phyloP scores from a whole-genome alignment of 1,284 basidiomycete species.

The Wallemia ichthyophaga region DNA sequence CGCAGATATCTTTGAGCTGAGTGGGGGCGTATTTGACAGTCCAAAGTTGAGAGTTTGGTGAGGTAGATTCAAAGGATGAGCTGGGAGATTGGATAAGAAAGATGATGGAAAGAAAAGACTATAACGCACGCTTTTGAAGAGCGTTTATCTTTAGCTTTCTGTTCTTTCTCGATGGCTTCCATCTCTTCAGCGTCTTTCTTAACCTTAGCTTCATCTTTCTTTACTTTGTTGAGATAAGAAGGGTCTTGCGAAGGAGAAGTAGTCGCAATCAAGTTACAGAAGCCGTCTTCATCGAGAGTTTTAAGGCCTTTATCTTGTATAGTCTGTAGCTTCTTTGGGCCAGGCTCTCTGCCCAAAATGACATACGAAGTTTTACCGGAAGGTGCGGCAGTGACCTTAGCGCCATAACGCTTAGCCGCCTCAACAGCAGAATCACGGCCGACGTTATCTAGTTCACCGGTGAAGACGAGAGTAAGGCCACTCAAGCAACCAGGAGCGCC shows the following conservation, averaged over 20 bases:
- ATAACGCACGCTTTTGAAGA: background rate
- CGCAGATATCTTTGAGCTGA: conserved; percentile 64
- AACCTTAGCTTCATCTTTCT: conserved; percentile 34
- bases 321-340: conserved; percentile 51
- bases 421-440: conserved; percentile 64
- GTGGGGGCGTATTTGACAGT: conserved; percentile 81
- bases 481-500: conserved; percentile 46
- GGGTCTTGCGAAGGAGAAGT: conserved; percentile 30
- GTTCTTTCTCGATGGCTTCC: conserved; percentile 32
- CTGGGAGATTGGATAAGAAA: no score
- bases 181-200: conserved; percentile 35
- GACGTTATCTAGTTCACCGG: conserved; percentile 63
- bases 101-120: no score
- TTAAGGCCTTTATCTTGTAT: conserved; percentile 49
- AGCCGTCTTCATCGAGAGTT: conserved; percentile 62
- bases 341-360: conserved; percentile 61
- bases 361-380: conserved; percentile 77
- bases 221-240: conserved; percentile 48
- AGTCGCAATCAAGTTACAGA: conserved; percentile 48
- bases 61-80: conserved; percentile 10
- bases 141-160: conserved; percentile 8
- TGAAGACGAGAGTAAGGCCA: conserved; percentile 79
- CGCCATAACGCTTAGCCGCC: conserved; percentile 72
- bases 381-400: conserved; percentile 60
- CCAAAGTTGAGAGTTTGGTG: conserved; percentile 38